phyloP scores from a whole-genome alignment of 352 stramenopile species.

The Globisporangium acanthophoron region DNA sequence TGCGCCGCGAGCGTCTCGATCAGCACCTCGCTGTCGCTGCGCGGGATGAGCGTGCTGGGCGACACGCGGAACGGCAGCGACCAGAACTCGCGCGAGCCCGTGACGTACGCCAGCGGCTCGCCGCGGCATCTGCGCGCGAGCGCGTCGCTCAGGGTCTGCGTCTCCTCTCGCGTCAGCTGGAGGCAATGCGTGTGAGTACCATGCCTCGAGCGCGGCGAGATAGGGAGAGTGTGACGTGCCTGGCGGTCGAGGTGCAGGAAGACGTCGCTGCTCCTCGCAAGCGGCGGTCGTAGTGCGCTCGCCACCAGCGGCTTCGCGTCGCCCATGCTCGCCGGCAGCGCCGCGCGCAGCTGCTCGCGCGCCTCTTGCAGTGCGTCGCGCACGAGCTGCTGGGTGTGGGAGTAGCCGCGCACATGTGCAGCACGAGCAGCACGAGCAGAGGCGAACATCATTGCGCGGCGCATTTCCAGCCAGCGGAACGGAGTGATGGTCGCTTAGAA shows the following conservation, averaged over 20 bases:
- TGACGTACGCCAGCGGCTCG: conserved; percentile 73
- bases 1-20: conserved; percentile 54
- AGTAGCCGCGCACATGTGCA: not conserved
- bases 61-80: conserved; percentile 53
- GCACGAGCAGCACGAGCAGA: not conserved
- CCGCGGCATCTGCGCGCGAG: conserved; percentile 25
- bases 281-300: conserved; percentile 31
- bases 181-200: not conserved
- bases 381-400: conserved; percentile 11
- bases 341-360: conserved; percentile 7
- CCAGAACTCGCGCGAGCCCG: conserved; percentile 72
- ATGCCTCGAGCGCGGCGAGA: not conserved
- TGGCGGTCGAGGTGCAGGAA: conserved; percentile 47
- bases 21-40: conserved; percentile 77
- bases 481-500: not conserved
- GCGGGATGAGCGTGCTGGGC: conserved; percentile 64
- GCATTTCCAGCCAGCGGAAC: not conserved
- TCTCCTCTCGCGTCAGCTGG: conserved; percentile 33
- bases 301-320: conserved; percentile 61
- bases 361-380: conserved; percentile 8
- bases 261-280: conserved; percentile 42
- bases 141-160: conserved; percentile 13
- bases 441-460: not conserved
- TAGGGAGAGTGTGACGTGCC: conserved; percentile 8
- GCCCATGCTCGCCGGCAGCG: conserved; percentile 3